Evolutionary conservation across 495 filamentous ascomycete genomes (phyloP), one percentile per base, ranked within the genome.

Genomic region (Penicillium ucsense): DNA sequence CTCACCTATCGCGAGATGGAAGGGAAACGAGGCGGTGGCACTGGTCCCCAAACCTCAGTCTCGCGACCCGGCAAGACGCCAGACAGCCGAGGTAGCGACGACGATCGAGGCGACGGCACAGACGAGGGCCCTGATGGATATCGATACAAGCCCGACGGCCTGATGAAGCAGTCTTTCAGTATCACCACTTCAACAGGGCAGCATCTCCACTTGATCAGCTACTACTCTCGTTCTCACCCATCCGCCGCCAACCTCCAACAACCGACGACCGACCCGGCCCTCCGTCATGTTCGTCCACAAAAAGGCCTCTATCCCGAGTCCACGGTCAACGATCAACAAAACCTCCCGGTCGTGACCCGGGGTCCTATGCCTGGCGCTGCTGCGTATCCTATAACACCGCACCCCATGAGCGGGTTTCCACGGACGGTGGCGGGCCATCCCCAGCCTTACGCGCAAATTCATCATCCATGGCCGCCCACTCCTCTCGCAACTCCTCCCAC

Each of bases 101-200:
- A 86, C 29, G 85, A 88, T 43, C 62, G 71, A 31, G 84, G 84
- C 41, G 78, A 81, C 53, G 83, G 82, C 49, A 68, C 65, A 0
- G 88, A 91, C 31, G 87, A 88, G 38, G 92, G 90, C 34, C 92
- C 86, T 0, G 92, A 98, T 63, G 92, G 92, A 8, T 98, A 97
- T 63, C 79, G 91, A 45, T 98, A 98, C 67, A 98, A 98, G 70
- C 84, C 86, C 2, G 92, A 97, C 56, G 92, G 92, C 0, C 71
- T 98, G 34, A 95, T 95, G 89, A 98, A 98, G 73, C 92, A 98
- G 66, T 97, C 92, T 0, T 98, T 97, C 75, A 96, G 91, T 71
- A 97, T 98, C 62, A 95, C 91, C 4, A 97, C 91, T 3, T 84
- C 85, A 6, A 78, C 75, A 20, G 85, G 86, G 31, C 88, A 96